Evolutionary conservation across 2,329 filamentous ascomycete species (phyloP).

Genomic region (Fusarium sp.): DNA sequence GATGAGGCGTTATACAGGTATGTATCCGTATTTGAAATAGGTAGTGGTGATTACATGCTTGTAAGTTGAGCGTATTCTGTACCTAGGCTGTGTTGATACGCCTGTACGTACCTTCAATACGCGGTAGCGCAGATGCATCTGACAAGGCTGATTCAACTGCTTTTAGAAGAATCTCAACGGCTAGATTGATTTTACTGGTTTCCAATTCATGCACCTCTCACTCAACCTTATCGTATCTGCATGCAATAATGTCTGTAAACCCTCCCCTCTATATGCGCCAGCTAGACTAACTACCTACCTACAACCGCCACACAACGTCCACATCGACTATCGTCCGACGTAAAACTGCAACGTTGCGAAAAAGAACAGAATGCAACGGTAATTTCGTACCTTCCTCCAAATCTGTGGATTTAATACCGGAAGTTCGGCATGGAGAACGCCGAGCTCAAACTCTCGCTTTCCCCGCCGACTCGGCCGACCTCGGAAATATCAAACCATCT

Average conservation of each 20-base stretch:
- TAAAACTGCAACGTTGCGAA: not conserved
- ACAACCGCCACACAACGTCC: not conserved
- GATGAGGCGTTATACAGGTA: not conserved
- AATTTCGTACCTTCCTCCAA: not conserved
- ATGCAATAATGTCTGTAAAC: conserved; percentile 1
- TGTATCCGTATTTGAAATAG: conserved; percentile 12
- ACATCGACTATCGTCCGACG: not conserved
- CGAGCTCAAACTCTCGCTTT: conserved; percentile 13
- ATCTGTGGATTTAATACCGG: not conserved
- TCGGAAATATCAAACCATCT: conserved; percentile 12
- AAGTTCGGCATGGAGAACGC: conserved; percentile 9
- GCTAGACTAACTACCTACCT: not conserved
- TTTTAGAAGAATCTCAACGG: not conserved
- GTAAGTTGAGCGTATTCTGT: not conserved
- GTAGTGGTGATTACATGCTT: not conserved
- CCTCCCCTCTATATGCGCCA: conserved; percentile 4
- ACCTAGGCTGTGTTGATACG: not conserved
- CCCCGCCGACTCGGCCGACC: conserved; percentile 34
- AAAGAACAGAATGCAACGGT: not conserved
- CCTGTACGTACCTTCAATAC: not conserved
- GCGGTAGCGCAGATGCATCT: not conserved
- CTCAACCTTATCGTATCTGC: not conserved
- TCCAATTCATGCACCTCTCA: not conserved
- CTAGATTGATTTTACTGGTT: not conserved
- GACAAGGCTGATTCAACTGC: not conserved